These are phyloP conservation scores for Huntiella moniliformis DNA, from an alignment of 2,329 filamentous ascomycete genomes.

Conservation along the genomic window DNA sequence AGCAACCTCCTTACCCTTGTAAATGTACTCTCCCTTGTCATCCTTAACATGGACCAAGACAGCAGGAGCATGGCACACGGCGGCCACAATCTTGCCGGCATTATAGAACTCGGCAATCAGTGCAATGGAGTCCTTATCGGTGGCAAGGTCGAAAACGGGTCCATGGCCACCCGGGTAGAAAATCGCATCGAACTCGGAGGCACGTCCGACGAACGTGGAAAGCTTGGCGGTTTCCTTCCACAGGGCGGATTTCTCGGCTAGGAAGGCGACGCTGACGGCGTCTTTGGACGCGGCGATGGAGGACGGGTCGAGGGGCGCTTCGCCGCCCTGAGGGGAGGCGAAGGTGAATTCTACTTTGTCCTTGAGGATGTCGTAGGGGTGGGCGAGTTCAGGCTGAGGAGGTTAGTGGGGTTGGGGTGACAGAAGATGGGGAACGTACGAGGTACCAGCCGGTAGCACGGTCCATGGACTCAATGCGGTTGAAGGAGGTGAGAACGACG, in stretches of 20 bases:
- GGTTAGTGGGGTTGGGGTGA: neutral
- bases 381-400: slow-evolving; percentile 39
- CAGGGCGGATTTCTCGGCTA: slow-evolving; percentile 33
- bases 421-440: slow-evolving; percentile 21
- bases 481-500: slow-evolving; percentile 49
- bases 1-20: slow-evolving; percentile 38
- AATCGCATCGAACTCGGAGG: slow-evolving; percentile 42
- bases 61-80: slow-evolving; percentile 52
- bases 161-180: slow-evolving; percentile 41
- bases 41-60: slow-evolving; percentile 40
- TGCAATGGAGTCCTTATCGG: slow-evolving; percentile 34
- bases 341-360: slow-evolving; percentile 35
- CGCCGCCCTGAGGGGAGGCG: slow-evolving; percentile 43
- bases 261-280: slow-evolving; percentile 37
- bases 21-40: slow-evolving; percentile 30
- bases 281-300: slow-evolving; percentile 36
- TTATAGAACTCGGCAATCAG: slow-evolving; percentile 44
- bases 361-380: slow-evolving; percentile 40
- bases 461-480: slow-evolving; percentile 26
- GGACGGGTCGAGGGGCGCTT: slow-evolving; percentile 39
- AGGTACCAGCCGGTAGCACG: slow-evolving; percentile 53
- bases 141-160: slow-evolving; percentile 49
- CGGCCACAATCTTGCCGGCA: slow-evolving; percentile 41
- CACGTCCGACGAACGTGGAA: slow-evolving; percentile 33
- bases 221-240: slow-evolving; percentile 47